Evolutionary conservation across 2,329 filamentous ascomycete species (phyloP).

Genomic region (Seiridium cupressi): DNA sequence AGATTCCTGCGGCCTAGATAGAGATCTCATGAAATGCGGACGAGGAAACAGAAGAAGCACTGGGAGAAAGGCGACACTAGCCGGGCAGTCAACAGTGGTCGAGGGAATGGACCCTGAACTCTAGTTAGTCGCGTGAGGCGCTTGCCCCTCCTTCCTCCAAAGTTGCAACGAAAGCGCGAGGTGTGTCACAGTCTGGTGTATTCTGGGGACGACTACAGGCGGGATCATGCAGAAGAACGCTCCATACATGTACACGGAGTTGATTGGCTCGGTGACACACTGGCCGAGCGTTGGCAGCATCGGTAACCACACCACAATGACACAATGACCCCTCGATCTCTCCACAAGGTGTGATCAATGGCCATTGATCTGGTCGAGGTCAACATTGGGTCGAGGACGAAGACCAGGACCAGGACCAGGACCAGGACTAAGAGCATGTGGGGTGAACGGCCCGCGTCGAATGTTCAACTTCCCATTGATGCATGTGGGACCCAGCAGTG

Average conservation of each 20-base stretch:
- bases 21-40: background rate
- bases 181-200: background rate
- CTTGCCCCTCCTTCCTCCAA: background rate
- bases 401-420: background rate
- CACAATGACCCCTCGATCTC: no score
- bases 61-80: background rate
- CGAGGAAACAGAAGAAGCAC: background rate
- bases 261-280: background rate
- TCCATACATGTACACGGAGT: no score
- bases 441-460: background rate
- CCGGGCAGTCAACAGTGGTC: background rate
- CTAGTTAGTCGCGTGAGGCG: background rate
- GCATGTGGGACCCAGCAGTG: background rate
- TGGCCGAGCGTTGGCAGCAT: background rate
- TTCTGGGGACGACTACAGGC: background rate
- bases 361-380: no score
- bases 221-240: background rate
- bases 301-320: background rate
- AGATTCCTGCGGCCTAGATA: background rate
- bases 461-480: background rate
- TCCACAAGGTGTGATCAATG: no score
- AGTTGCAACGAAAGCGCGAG: background rate
- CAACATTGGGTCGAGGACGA: no score
- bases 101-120: slow-evolving; percentile 3
- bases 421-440: background rate